phyloP scores from a whole-genome alignment of 2,329 filamentous ascomycete species.

The Botrytis fragariae region DNA sequence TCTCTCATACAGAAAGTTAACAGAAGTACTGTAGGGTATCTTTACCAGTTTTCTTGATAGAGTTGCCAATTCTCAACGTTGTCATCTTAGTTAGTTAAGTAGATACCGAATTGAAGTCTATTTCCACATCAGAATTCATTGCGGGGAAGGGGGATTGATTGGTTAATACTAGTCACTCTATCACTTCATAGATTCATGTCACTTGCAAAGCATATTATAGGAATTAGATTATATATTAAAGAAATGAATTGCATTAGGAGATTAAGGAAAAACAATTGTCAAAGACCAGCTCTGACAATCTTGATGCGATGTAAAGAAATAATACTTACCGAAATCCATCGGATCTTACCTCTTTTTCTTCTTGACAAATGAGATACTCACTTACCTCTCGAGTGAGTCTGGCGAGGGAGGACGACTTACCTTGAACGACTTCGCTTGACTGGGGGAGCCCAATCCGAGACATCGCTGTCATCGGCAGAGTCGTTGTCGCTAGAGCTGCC shows the following conservation, averaged over 20 bases:
- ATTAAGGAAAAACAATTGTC: not conserved
- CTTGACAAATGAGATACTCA: not conserved
- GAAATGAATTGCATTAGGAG: not conserved
- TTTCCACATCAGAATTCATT: not conserved
- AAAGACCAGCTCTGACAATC: conserved; percentile 1
- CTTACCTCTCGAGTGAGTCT: not conserved
- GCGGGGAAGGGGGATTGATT: not conserved
- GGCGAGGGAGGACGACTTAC: not conserved
- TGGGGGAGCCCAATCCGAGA: not conserved
- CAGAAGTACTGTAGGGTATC: too few species aligned
- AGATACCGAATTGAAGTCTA: not conserved
- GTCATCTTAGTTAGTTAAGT: not conserved
- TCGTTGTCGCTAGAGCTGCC: not conserved
- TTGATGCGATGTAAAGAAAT: not conserved
- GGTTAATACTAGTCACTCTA: too few species aligned
- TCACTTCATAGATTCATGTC: not conserved
- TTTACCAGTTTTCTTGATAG: not conserved
- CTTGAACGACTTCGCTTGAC: not conserved
- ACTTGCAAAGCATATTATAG: not conserved
- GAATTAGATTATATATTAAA: not conserved
- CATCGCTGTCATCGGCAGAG: not conserved
- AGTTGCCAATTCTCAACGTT: not conserved
- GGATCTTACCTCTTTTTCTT: not conserved
- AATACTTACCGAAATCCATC: not conserved
- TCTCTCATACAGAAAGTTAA: not conserved